phyloP scores from a whole-genome alignment of 1,139 yeast genomes.

The Debaryomycetaceae sp. region DNA sequence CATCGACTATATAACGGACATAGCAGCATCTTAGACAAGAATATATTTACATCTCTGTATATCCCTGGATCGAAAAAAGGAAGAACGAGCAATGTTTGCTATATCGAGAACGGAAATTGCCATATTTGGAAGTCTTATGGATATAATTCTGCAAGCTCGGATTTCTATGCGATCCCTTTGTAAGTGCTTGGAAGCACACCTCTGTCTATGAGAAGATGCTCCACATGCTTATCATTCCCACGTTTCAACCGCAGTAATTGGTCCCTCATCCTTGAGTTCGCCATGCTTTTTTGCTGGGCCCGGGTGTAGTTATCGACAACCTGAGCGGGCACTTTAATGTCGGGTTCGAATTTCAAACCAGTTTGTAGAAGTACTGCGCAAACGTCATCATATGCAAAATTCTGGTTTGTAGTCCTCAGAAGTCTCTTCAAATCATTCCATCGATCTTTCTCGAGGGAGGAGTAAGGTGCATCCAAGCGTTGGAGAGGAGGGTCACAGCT shows the following conservation, averaged over 20 bases:
- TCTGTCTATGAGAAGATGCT: conserved; percentile 4
- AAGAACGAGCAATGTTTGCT: neutral
- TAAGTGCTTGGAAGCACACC: conserved; percentile 1
- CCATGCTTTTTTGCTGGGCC: neutral
- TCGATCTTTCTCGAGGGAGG: neutral
- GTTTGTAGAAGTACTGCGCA: neutral
- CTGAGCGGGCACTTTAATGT: neutral
- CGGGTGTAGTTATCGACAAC: neutral
- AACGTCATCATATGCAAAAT: neutral
- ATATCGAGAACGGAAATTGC: conserved; percentile 1
- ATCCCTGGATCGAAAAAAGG: neutral
- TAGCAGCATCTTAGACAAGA: neutral
- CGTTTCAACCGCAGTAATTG: conserved; percentile 5
- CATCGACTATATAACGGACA: neutral
- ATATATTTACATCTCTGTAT: neutral
- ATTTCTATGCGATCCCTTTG: neutral
- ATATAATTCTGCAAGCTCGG: conserved; percentile 2
- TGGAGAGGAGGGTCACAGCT: neutral
- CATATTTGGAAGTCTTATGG: conserved; percentile 2
- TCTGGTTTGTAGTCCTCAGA: neutral
- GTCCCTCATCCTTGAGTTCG: conserved; percentile 5
- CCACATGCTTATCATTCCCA: conserved; percentile 6
- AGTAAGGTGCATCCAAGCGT: conserved; percentile 3
- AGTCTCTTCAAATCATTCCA: neutral
- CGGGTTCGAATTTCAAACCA: neutral